Conservation (phyloP, 2,329 filamentous ascomycete species). For the Gaeumannomyces tritici region DNA sequence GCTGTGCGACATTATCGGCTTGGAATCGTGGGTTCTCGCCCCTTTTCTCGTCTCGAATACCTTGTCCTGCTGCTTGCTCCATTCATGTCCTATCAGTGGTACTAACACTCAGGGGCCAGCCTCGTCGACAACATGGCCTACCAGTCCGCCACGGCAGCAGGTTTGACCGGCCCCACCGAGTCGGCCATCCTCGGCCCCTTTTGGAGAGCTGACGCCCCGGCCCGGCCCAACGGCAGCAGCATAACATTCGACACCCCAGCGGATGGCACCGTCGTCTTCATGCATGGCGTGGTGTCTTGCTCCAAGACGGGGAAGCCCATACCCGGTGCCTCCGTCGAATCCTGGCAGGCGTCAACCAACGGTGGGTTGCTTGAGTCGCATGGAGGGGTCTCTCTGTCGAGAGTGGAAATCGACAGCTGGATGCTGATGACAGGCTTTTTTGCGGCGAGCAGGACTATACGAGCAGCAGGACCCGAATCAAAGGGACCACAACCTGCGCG, state of each 20-base stretch:
- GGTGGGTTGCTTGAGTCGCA: conserved; percentile 5
- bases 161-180: conserved; percentile 29
- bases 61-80: neutral
- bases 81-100: neutral
- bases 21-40: conserved; percentile 33
- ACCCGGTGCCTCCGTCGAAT: conserved; percentile 44
- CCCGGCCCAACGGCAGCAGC: conserved; percentile 43
- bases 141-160: conserved; percentile 31
- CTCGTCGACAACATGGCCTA: conserved; percentile 57
- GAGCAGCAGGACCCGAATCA: conserved; percentile 57
- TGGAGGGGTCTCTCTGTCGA: neutral
- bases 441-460: conserved; percentile 31
- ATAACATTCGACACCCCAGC: conserved; percentile 34
- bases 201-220: conserved; percentile 52
- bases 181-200: conserved; percentile 59
- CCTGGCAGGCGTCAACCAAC: conserved; percentile 56
- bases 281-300: conserved; percentile 34
- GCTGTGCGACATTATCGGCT: conserved; percentile 51
- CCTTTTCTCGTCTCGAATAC: neutral
- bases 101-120: conserved; percentile 4
- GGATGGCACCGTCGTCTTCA: conserved; percentile 34
- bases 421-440: neutral
- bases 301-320: conserved; percentile 43
- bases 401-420: neutral
- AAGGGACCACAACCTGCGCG: conserved; percentile 10